A percentile compares a stretch with the other conserved stretches of the same genome.
Conservation (phyloP, 371 early-diverging fungal genomes). For the Blastocladiella emersonii region DNA sequence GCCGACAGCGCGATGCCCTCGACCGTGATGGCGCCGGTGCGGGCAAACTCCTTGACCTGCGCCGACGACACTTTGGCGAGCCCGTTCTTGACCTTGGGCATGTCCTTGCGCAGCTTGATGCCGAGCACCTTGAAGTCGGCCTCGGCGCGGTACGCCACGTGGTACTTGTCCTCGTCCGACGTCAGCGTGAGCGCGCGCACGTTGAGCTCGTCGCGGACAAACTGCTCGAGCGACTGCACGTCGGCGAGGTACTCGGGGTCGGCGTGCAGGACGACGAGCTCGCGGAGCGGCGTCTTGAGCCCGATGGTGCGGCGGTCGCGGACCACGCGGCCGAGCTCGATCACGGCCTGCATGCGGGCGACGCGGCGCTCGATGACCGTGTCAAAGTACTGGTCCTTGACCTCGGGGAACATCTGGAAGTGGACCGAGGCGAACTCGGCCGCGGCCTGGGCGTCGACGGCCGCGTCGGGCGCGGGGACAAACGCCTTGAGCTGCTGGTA, state of each 20-base stretch:
- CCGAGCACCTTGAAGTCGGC: conserved; percentile 86
- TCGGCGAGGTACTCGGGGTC: conserved; percentile 81
- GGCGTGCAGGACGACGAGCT: conserved; percentile 81
- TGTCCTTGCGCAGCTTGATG: conserved; percentile 75
- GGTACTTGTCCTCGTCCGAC: conserved; percentile 77
- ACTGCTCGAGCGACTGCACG: conserved; percentile 59
- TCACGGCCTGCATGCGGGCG: conserved; percentile 90
- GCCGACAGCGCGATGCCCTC: conserved; percentile 66
- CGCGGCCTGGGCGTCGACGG: conserved; percentile 43
- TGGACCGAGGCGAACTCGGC: conserved; percentile 80
- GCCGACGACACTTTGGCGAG: conserved; percentile 59
- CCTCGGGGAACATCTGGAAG: conserved; percentile 84
- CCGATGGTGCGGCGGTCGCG: conserved; percentile 91
- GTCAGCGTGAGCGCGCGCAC: conserved; percentile 74
- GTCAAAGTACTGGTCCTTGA: conserved; percentile 89
- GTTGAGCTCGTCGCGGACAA: conserved; percentile 89
- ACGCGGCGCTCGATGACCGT: conserved; percentile 87
- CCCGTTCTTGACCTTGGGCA: conserved; percentile 75
- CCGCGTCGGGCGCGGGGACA: conserved; percentile 22
- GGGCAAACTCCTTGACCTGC: conserved; percentile 68
- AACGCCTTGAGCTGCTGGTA: conserved; percentile 83
- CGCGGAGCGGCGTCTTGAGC: conserved; percentile 94
- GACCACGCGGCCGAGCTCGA: conserved; percentile 87
- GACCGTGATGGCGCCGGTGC: conserved; percentile 48
- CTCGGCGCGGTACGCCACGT: conserved; percentile 78